phyloP scores from a whole-genome alignment of 176 grass and related monocot genomes.

The Typha latifolia region DNA sequence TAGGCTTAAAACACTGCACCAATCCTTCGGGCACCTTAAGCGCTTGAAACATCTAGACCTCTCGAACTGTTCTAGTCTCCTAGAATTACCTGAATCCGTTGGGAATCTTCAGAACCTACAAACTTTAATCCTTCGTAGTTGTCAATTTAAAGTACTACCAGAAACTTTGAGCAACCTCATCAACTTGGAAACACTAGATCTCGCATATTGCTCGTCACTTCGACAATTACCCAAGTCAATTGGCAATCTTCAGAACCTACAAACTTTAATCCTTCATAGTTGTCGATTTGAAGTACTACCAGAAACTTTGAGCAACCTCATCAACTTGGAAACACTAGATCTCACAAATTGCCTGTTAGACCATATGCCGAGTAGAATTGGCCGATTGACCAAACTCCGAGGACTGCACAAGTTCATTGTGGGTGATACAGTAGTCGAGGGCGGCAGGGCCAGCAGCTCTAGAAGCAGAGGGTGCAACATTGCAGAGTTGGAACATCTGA shows the following conservation, averaged over 20 bases:
- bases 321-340: too few relatives aligned
- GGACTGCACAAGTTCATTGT: too few relatives aligned
- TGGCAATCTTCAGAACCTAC: conserved; percentile 3
- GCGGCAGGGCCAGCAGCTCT: too few relatives aligned
- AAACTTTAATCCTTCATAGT: neutral
- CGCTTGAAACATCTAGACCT: conserved; percentile 11
- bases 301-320: too few relatives aligned
- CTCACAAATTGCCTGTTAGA: too few relatives aligned
- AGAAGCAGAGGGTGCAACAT: too few relatives aligned
- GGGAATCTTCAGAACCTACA: conserved; percentile 8
- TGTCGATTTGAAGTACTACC: neutral
- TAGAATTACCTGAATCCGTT: conserved; percentile 8
- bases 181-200: neutral
- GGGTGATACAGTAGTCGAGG: too few relatives aligned
- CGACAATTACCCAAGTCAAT: neutral
- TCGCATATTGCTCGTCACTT: neutral
- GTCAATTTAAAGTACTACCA: neutral
- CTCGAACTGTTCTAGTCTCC: neutral
- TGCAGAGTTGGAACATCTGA: too few relatives aligned
- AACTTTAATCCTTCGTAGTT: neutral
- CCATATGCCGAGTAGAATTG: too few relatives aligned
- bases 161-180: neutral
- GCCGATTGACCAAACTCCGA: too few relatives aligned
- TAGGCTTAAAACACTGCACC: too few relatives aligned
- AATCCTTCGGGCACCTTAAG: too few relatives aligned